These are phyloP conservation scores for Plasmodium adleri DNA, from an alignment of 169 alveolate genomes.

Conservation along the genomic window DNA sequence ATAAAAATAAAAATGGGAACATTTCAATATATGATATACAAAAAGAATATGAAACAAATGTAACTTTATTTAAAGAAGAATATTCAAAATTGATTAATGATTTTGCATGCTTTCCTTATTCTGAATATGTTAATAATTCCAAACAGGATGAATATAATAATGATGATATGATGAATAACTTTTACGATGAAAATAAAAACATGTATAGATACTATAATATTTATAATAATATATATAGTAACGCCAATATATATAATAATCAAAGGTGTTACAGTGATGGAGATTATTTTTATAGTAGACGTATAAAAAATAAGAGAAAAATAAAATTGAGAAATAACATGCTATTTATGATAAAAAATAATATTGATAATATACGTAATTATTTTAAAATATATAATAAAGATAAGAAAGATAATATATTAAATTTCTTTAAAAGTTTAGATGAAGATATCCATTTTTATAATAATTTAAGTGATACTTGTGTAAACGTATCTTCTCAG, in stretches of 20 bases:
- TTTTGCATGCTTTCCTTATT: background rate
- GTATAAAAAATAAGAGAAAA: conserved; percentile 7
- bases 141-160: background rate
- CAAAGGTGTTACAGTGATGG: conserved; percentile 19
- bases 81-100: conserved; percentile 11
- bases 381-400: conserved; percentile 20
- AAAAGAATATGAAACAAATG: background rate
- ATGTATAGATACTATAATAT: background rate
- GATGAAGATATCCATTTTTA: conserved; percentile 57
- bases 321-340: conserved; percentile 54
- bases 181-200: background rate
- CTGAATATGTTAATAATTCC: background rate
- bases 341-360: conserved; percentile 53
- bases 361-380: conserved; percentile 49
- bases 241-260: background rate
- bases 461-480: conserved; percentile 38
- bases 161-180: background rate
- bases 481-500: background rate
- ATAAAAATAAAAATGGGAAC: background rate
- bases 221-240: too few relatives aligned
- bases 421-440: conserved; percentile 33
- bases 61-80: conserved; percentile 21
- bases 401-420: conserved; percentile 17
- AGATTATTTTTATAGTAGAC: conserved; percentile 18
- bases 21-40: conserved; percentile 7